These are phyloP conservation scores for Gautieria morchelliformis DNA, from an alignment of 768 basidiomycete genomes.

Conservation along the genomic window DNA sequence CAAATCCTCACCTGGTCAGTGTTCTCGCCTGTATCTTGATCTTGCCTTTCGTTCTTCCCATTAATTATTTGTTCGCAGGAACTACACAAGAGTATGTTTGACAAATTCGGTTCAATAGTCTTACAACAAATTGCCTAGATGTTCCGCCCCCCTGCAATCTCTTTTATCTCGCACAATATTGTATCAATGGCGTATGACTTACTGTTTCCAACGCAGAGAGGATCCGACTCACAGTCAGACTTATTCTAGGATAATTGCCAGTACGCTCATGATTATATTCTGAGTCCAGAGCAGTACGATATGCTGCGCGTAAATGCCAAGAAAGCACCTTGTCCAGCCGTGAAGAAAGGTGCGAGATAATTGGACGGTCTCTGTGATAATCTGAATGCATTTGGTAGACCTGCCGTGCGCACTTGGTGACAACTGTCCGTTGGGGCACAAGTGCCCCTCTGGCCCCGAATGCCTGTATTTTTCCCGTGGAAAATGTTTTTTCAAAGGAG, in stretches of 20 bases:
- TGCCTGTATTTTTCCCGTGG: constrained; percentile 35
- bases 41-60: too few species aligned
- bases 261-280: constrained; percentile 73
- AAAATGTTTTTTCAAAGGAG: constrained; percentile 83
- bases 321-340: constrained; percentile 78
- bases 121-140: constrained; percentile 32
- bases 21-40: not conserved
- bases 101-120: not conserved
- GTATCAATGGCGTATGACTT: constrained; percentile 52
- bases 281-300: constrained; percentile 62
- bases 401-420: constrained; percentile 65
- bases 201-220: not conserved
- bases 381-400: constrained; percentile 28
- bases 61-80: constrained; percentile 33
- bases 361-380: not conserved
- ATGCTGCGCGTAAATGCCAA: constrained; percentile 66
- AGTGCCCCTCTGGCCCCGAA: constrained; percentile 69
- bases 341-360: constrained; percentile 53
- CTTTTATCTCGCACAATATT: constrained; percentile 64
- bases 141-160: constrained; percentile 81
- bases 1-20: constrained; percentile 54
- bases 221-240: not conserved
- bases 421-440: constrained; percentile 75
- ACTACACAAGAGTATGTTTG: constrained; percentile 60
- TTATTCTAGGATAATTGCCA: constrained; percentile 47